Conservation (phyloP, 1,284 basidiomycete genomes). For the Ceratorhiza oryzae-sativae region DNA sequence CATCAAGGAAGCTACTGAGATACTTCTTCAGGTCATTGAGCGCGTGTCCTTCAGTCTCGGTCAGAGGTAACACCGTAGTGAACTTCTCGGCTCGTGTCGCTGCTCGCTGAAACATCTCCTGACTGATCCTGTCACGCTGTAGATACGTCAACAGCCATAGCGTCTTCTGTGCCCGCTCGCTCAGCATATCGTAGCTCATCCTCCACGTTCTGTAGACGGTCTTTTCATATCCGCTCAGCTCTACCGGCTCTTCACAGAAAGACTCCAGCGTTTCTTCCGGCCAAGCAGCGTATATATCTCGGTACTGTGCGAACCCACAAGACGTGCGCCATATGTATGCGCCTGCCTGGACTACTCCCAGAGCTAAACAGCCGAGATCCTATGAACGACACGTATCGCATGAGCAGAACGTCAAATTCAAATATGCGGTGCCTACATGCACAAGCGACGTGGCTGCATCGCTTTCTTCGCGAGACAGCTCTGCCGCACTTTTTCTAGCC, state of each 20-base stretch:
- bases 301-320: not conserved
- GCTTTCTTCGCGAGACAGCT: not conserved
- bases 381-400: not conserved
- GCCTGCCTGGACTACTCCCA: slow-evolving; percentile 27
- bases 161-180: not conserved
- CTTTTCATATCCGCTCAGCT: slow-evolving; percentile 3
- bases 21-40: not conserved
- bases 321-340: slow-evolving; percentile 12
- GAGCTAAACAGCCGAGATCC: slow-evolving; percentile 16
- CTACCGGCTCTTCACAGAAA: not conserved
- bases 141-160: slow-evolving; percentile 12
- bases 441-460: not conserved
- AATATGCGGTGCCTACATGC: not conserved
- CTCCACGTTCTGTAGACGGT: slow-evolving; percentile 7
- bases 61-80: not conserved
- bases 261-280: not conserved
- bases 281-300: not conserved
- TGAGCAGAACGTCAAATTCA: not conserved
- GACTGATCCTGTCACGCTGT: not conserved
- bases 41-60: not conserved
- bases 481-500: not conserved
- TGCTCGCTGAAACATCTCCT: not conserved
- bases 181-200: slow-evolving; percentile 13
- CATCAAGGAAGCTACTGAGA: not conserved
- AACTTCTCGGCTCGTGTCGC: not conserved